Evolutionary conservation across 352 stramenopile genomes (phyloP), one percentile per base, ranked within the genome.

Genomic region (Phytophthora agathidicida): DNA sequence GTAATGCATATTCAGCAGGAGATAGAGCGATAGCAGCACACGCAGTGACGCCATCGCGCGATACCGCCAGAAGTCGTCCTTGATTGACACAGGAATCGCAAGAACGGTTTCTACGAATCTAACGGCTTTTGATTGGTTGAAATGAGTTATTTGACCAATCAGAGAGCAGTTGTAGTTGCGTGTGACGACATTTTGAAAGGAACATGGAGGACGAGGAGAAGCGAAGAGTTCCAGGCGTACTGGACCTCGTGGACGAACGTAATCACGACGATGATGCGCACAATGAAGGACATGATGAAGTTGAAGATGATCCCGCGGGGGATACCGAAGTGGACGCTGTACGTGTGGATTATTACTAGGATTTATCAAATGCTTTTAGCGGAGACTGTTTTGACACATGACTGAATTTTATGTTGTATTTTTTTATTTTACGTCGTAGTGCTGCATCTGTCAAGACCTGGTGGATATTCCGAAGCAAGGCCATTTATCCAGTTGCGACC

Each of bases 371-470:
- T n/a, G n/a, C n/a, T n/a, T n/a, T n/a, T n/a, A n/a, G n/a, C n/a
- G n/a, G n/a, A n/a, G n/a, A n/a, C n/a, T n/a, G n/a, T n/a, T n/a
- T n/a, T n/a, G n/a, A n/a, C n/a, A n/a, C 27, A 31, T 38, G 2
- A 26, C 45, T 63, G n/a, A 54, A 62, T n/a, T 22, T 36, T 48
- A 23, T 10, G 11, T 32, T 39, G 46, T 17, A 33, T 1, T 61
- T 19, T 52, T n/a, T 16, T 8, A 19, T 19, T 9, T 11, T 59
- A 14, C n/a, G n/a, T n/a, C n/a, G 0, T 27, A 93, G 83, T 95
- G 86, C 55, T 93, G 79, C 26, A 93, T 95, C 50, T 95, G 86
- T 50, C 80, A 91, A 32, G 86, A 95, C 41, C 30, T 77, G 9
- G 82, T 95, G 37, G 60, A 75, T 27, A 47, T 73, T 44, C 23